phyloP scores from a whole-genome alignment of 352 stramenopile genomes.

The Thalassiosira allenii region DNA sequence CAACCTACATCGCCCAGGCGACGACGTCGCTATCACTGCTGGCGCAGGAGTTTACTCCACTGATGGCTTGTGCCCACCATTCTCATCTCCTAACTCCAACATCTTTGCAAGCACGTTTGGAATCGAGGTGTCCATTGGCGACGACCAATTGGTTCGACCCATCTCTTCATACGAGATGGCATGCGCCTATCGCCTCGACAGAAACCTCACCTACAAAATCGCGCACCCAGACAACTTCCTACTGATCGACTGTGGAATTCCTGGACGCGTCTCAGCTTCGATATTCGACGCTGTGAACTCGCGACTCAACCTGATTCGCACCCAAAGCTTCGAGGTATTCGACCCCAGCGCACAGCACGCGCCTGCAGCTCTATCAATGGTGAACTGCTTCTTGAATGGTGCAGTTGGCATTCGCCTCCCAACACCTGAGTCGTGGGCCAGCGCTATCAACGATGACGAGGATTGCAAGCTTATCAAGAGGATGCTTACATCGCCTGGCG shows the following conservation, averaged over 20 bases:
- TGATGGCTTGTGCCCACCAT: constrained; percentile 3
- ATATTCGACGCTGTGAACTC: not conserved
- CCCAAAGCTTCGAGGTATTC: not conserved
- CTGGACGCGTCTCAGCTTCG: not conserved
- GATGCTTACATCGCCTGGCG: constrained; percentile 1
- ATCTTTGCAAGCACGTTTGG: constrained; percentile 30
- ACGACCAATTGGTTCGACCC: not conserved
- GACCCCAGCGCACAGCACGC: not conserved
- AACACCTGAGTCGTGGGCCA: not conserved
- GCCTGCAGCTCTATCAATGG: not conserved
- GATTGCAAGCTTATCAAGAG: not conserved
- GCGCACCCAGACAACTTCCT: not conserved
- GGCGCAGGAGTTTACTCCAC: constrained; percentile 9
- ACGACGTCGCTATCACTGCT: not conserved
- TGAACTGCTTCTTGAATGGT: constrained; percentile 30
- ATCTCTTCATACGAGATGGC: constrained; percentile 41
- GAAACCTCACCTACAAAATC: constrained; percentile 7
- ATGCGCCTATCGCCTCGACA: not conserved
- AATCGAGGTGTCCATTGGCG: constrained; percentile 7
- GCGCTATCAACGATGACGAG: constrained; percentile 2
- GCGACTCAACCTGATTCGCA: not conserved
- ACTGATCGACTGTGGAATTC: not conserved
- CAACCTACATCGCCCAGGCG: not conserved
- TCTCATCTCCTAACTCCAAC: constrained; percentile 6
- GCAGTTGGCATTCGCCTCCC: constrained; percentile 10